These are phyloP conservation scores for Coemansia sp. DNA, from an alignment of 192 early-diverging fungal species.

Conservation along the genomic window DNA sequence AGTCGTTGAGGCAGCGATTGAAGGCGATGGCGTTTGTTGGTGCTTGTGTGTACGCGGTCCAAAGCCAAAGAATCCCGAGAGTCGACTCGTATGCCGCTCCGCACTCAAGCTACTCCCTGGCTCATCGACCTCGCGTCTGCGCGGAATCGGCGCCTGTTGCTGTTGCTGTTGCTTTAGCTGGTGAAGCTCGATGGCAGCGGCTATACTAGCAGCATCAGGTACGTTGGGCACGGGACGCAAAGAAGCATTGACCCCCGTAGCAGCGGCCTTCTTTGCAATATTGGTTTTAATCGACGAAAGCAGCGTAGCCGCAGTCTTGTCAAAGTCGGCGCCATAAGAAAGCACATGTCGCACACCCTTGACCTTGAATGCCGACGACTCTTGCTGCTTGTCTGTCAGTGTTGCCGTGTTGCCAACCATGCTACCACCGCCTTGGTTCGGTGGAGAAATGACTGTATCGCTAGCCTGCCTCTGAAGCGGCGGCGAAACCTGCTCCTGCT, in stretches of 20 bases:
- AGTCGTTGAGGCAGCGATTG: slow-evolving; percentile 7
- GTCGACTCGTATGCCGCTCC: slow-evolving; percentile 26
- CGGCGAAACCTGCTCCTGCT: not conserved
- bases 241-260: not conserved
- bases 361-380: slow-evolving; percentile 41
- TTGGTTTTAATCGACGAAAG: slow-evolving; percentile 54
- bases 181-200: slow-evolving; percentile 51
- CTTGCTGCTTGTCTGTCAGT: slow-evolving; percentile 9
- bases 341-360: slow-evolving; percentile 54
- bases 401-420: not conserved
- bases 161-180: slow-evolving; percentile 39
- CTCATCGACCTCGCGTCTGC: not conserved
- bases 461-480: not conserved
- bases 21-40: not conserved
- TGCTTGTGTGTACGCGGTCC: slow-evolving; percentile 24
- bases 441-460: slow-evolving; percentile 1
- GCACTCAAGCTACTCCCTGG: not conserved
- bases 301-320: slow-evolving; percentile 50
- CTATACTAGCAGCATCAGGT: slow-evolving; percentile 28
- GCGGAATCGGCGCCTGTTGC: not conserved
- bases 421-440: not conserved
- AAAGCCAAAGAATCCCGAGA: slow-evolving; percentile 55
- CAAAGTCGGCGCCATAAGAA: slow-evolving; percentile 47
- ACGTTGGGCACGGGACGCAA: slow-evolving; percentile 20
- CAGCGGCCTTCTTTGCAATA: slow-evolving; percentile 34